Evolutionary conservation across 371 early-diverging fungal species (phyloP).

Genomic region (Batkoa obscura): DNA sequence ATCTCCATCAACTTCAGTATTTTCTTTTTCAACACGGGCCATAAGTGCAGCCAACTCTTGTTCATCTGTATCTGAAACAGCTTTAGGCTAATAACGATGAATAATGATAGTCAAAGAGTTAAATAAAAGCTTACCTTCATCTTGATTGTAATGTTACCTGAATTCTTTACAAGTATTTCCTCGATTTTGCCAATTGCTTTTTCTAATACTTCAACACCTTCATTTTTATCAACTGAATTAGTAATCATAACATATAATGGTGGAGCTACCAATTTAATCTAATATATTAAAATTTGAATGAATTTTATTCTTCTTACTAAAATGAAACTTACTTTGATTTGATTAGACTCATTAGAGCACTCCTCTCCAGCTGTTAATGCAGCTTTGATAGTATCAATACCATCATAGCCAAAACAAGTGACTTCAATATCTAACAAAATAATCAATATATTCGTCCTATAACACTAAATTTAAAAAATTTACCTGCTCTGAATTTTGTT

Average conservation of each 20-base stretch:
- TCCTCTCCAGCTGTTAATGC: conserved; percentile 84
- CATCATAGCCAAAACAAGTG: conserved; percentile 90
- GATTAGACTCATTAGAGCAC: conserved; percentile 59
- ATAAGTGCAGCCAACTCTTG: conserved; percentile 82
- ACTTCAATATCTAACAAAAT: conserved; percentile 72
- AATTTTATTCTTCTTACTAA: not conserved
- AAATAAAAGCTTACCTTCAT: conserved; percentile 38
- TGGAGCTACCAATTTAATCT: conserved; percentile 67
- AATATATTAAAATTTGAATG: conserved; percentile 10
- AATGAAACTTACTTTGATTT: conserved; percentile 44
- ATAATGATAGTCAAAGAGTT: not conserved
- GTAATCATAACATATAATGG: conserved; percentile 90
- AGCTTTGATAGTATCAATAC: conserved; percentile 91
- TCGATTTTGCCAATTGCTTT: conserved; percentile 70
- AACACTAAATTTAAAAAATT: conserved; percentile 6
- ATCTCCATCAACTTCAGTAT: conserved; percentile 86
- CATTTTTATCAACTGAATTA: conserved; percentile 66
- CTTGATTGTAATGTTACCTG: conserved; percentile 65
- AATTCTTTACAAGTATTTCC: conserved; percentile 45
- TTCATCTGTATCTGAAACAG: conserved; percentile 86
- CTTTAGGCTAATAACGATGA: conserved; percentile 30
- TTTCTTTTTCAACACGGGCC: conserved; percentile 84
- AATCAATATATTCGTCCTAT: not conserved
- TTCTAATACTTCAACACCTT: conserved; percentile 75
- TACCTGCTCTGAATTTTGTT: conserved; percentile 86